Evolutionary conservation across 1,139 yeast genomes (phyloP).

Genomic region (Yamadazyma taylorii): DNA sequence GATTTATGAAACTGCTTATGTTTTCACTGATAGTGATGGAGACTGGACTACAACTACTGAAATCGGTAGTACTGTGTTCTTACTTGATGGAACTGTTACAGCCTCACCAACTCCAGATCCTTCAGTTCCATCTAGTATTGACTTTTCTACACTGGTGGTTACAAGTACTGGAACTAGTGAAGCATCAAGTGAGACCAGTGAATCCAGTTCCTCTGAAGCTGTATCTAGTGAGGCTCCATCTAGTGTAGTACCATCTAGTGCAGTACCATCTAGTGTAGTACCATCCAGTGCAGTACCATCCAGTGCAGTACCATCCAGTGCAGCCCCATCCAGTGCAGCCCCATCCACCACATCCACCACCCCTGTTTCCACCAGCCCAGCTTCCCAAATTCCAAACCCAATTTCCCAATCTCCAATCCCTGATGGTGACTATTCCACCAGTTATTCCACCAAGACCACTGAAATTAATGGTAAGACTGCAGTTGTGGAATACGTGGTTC

Average conservation of each 20-base stretch:
- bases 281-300: neutral
- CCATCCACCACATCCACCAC: conserved; percentile 1
- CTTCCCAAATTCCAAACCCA: conserved; percentile 1
- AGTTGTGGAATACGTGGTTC: conserved; percentile 32
- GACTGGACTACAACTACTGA: conserved; percentile 33
- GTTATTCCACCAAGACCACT: conserved; percentile 25
- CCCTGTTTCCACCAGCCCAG: conserved; percentile 2
- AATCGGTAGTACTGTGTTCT: conserved; percentile 24
- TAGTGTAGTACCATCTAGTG: conserved; percentile 1
- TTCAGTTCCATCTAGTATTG: neutral
- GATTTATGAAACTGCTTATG: conserved; percentile 35
- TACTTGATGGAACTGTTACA: conserved; percentile 10
- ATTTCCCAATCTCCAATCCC: conserved; percentile 17
- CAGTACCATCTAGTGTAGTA: neutral
- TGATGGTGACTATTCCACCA: conserved; percentile 26
- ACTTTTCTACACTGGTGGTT: neutral
- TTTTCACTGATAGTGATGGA: conserved; percentile 34
- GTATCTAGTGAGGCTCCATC: neutral
- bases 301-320: neutral
- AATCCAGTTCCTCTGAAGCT: no score
- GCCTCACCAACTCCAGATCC: conserved; percentile 10
- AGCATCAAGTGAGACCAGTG: neutral
- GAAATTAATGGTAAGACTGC: conserved; percentile 29
- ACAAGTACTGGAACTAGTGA: neutral
- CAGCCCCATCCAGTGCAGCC: conserved; percentile 1